Evolutionary conservation across 2,329 filamentous ascomycete genomes (phyloP).

Genomic region (Arthrobotrys pseudoclavata): DNA sequence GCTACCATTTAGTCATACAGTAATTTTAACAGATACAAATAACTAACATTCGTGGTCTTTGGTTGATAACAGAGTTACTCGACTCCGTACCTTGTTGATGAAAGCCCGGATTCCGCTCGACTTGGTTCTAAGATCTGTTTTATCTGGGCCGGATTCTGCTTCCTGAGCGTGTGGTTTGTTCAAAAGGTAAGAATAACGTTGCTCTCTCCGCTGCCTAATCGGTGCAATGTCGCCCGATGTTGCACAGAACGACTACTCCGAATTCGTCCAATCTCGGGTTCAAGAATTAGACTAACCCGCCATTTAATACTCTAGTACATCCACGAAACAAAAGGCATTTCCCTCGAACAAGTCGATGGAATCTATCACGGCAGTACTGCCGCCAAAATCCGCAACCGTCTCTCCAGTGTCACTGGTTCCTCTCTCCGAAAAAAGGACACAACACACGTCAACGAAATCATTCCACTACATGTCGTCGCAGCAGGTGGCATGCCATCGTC

Average conservation of each 20-base stretch:
- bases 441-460: constrained; percentile 58
- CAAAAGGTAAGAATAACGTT: constrained; percentile 66
- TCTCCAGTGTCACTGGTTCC: constrained; percentile 56
- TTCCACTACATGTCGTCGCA: constrained; percentile 49
- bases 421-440: constrained; percentile 53
- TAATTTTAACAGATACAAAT: constrained; percentile 10
- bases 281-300: constrained; percentile 5
- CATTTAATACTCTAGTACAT: constrained; percentile 65
- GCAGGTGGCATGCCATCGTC: constrained; percentile 42
- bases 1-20: constrained; percentile 14
- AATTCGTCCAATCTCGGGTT: background rate
- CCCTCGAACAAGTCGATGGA: constrained; percentile 80
- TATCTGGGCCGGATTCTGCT: constrained; percentile 83
- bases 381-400: constrained; percentile 59
- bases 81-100: constrained; percentile 83
- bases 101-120: constrained; percentile 77
- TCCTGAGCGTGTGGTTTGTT: constrained; percentile 78
- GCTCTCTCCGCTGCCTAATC: constrained; percentile 41
- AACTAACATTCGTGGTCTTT: constrained; percentile 23
- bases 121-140: constrained; percentile 82
- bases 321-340: constrained; percentile 81
- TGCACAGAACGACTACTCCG: constrained; percentile 1
- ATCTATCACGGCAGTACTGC: constrained; percentile 59
- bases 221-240: constrained; percentile 48
- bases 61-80: constrained; percentile 72